phyloP scores from a whole-genome alignment of 768 basidiomycete species.

The Phanerochaete carnosa region DNA sequence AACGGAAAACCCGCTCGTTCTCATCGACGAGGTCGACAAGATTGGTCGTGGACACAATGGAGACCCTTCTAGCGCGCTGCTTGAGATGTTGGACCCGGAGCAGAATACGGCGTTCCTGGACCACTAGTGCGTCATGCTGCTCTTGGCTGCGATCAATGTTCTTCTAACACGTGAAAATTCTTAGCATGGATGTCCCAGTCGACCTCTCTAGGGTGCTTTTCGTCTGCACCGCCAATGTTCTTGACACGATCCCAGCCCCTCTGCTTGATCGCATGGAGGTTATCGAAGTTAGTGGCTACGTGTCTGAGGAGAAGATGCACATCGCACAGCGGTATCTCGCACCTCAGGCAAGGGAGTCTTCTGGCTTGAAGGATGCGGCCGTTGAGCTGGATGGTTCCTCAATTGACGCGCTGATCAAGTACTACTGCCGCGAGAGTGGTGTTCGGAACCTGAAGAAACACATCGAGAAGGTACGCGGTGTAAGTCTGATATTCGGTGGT shows the following conservation, averaged over 20 bases:
- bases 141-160: background rate
- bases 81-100: constrained; percentile 94
- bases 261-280: constrained; percentile 96
- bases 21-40: constrained; percentile 97
- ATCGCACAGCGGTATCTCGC: constrained; percentile 87
- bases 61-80: constrained; percentile 84
- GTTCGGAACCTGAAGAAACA: constrained; percentile 97
- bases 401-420: constrained; percentile 89
- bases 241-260: constrained; percentile 92
- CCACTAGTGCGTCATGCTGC: constrained; percentile 70
- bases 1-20: constrained; percentile 89
- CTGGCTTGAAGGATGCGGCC: constrained; percentile 82
- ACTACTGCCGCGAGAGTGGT: constrained; percentile 96
- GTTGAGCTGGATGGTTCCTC: constrained; percentile 74
- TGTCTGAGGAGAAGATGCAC: constrained; percentile 86
- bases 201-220: constrained; percentile 96
- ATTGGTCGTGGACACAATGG: constrained; percentile 90
- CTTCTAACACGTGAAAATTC: background rate
- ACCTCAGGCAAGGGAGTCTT: constrained; percentile 90
- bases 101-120: constrained; percentile 94
- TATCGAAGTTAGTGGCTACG: constrained; percentile 91
- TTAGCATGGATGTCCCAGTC: constrained; percentile 93
- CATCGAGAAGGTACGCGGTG: constrained; percentile 80
- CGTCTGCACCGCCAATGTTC: constrained; percentile 94
- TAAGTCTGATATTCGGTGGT: background rate